These are phyloP conservation scores for Cenchrus purpureus DNA, from an alignment of 176 grass and related monocot genomes.

Conservation along the genomic window DNA sequence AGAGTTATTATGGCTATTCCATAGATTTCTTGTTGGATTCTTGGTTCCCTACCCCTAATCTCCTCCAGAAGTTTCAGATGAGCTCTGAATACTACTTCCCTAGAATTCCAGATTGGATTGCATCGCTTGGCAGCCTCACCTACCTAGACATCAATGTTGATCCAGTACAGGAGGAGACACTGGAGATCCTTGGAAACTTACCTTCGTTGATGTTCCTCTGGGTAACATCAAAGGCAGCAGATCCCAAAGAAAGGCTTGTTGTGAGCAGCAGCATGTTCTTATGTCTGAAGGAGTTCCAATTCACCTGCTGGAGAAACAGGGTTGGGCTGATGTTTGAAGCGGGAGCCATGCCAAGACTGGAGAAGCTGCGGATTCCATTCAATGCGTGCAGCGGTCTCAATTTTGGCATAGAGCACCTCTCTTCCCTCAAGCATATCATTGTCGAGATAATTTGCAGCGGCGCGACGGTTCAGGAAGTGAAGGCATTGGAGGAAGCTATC, in stretches of 20 bases:
- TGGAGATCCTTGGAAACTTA: constrained; percentile 24
- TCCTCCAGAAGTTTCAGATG: constrained; percentile 36
- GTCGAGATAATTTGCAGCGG: constrained; percentile 21
- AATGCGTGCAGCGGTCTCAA: not conserved
- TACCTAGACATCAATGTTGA: constrained; percentile 33
- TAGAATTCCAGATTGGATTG: constrained; percentile 37
- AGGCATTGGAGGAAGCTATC: constrained; percentile 34
- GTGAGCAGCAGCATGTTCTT: constrained; percentile 22
- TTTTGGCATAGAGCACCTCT: constrained; percentile 40
- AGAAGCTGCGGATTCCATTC: constrained; percentile 26
- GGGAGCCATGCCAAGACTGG: constrained; percentile 24
- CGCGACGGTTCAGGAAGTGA: not conserved
- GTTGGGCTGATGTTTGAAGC: constrained; percentile 22
- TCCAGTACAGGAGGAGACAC: constrained; percentile 8
- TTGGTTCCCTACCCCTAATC: constrained; percentile 32
- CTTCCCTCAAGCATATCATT: constrained; percentile 9
- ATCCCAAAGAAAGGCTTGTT: constrained; percentile 2
- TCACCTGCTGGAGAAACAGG: constrained; percentile 34
- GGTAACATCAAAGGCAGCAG: not conserved
- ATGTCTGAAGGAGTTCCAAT: constrained; percentile 22
- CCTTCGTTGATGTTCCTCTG: constrained; percentile 28
- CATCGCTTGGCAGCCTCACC: constrained; percentile 26
- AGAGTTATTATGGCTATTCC: not conserved
- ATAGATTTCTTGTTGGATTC: constrained; percentile 41
- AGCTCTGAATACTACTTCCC: constrained; percentile 1